A percentile compares a stretch with the other conserved stretches of the same genome.
Evolutionary conservation across 106 monocot species (phyloP).

Genomic region (Gastrodia elata): DNA sequence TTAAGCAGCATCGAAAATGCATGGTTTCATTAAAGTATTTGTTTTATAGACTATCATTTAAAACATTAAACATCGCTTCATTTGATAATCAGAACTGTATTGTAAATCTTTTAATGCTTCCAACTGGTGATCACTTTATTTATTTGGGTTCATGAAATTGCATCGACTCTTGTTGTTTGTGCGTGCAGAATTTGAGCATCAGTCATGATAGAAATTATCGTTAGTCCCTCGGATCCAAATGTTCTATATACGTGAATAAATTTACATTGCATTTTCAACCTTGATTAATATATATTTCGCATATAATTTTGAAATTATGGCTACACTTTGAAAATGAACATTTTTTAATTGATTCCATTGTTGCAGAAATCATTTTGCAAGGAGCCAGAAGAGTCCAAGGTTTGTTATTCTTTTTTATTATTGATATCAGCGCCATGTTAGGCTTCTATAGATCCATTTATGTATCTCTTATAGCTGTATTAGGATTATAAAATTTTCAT

Average conservation of each 20-base stretch:
- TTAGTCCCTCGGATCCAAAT: not conserved
- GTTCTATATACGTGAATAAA: not conserved
- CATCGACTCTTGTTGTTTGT: not conserved
- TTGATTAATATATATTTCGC: not conserved
- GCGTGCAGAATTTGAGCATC: not conserved
- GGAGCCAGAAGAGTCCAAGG: conserved; percentile 70
- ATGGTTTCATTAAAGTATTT: not conserved
- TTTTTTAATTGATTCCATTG: conserved; percentile 11
- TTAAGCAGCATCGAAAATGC: not conserved
- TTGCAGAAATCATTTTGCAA: conserved; percentile 71
- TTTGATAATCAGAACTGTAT: not conserved
- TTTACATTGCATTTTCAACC: not conserved
- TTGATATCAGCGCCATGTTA: not conserved
- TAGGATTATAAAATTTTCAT: not conserved
- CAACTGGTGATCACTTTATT: not conserved
- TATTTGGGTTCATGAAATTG: not conserved
- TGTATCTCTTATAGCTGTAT: not conserved
- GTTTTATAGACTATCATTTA: not conserved
- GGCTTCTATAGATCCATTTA: not conserved
- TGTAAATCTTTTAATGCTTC: not conserved
- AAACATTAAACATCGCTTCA: not conserved
- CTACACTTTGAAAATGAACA: not conserved
- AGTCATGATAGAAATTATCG: not conserved
- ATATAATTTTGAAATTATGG: not conserved
- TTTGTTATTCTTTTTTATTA: conserved; percentile 12